Evolutionary conservation across 1,284 basidiomycete genomes (phyloP).

Genomic region (Sparassis latifolia): DNA sequence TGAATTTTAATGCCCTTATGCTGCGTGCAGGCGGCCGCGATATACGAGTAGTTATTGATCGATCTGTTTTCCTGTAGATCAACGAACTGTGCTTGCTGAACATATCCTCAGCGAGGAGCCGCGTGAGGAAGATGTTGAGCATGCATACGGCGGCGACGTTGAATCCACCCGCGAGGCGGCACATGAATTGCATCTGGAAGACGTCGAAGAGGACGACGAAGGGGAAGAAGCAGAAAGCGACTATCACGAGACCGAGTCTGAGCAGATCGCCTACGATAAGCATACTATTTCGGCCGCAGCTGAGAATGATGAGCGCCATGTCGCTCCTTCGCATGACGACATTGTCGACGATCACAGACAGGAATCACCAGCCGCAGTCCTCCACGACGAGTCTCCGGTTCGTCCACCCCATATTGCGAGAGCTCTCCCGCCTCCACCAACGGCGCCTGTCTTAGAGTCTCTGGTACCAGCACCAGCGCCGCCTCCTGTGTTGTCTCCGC

Average conservation of each 20-base stretch:
- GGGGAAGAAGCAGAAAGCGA: too few species aligned
- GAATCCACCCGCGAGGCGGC: slow-evolving; percentile 4
- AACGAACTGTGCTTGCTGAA: slow-evolving; percentile 2
- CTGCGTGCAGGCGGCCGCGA: slow-evolving; percentile 5
- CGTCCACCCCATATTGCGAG: neutral
- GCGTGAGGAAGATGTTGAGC: slow-evolving; percentile 1
- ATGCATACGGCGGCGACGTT: neutral
- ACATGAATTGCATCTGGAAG: slow-evolving; percentile 1
- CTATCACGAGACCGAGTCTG: too few species aligned
- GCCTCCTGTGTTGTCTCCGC: slow-evolving; percentile 1
- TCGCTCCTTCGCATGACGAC: neutral
- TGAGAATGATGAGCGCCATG: neutral
- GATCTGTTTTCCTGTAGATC: slow-evolving; percentile 16
- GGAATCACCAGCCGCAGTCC: neutral
- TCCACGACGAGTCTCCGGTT: neutral
- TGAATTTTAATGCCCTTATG: slow-evolving; percentile 42
- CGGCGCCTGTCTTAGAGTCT: neutral
- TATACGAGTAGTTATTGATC: slow-evolving; percentile 26
- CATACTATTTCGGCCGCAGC: neutral
- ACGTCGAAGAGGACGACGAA: slow-evolving; percentile 4
- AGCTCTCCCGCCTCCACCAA: neutral
- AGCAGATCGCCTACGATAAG: neutral
- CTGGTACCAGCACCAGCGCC: neutral
- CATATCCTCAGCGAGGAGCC: slow-evolving; percentile 8
- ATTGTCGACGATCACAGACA: neutral